Conservation (phyloP, 495 filamentous ascomycete species). For the Hamigera avellanea region DNA sequence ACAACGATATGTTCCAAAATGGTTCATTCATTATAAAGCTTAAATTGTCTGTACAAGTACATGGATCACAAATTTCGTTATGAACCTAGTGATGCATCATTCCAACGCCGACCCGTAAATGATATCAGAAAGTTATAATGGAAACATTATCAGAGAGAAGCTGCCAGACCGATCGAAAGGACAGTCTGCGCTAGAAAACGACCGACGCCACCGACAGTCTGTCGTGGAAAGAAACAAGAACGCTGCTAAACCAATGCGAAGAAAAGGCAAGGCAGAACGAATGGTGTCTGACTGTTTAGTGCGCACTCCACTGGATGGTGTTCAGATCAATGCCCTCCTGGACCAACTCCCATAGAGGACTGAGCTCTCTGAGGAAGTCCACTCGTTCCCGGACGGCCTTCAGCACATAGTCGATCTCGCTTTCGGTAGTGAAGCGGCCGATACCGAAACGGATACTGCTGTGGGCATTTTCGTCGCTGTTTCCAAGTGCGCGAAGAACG, state of each 20-base stretch:
- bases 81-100: conserved; percentile 3
- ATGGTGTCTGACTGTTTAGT: no score
- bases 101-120: conserved; percentile 24
- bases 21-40: no score
- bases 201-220: not conserved
- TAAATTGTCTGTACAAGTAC: conserved; percentile 6
- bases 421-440: conserved; percentile 89
- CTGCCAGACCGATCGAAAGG: conserved; percentile 5
- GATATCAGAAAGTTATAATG: conserved; percentile 2
- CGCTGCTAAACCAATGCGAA: not conserved
- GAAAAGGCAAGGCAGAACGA: conserved; percentile 6
- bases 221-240: not conserved
- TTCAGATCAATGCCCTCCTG: conserved; percentile 93
- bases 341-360: conserved; percentile 94
- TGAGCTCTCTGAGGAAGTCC: conserved; percentile 85
- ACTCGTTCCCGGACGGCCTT: conserved; percentile 89
- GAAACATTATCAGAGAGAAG: not conserved
- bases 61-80: not conserved
- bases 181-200: conserved; percentile 3
- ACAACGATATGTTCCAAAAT: no score
- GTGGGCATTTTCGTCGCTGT: conserved; percentile 93
- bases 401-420: conserved; percentile 93
- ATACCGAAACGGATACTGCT: conserved; percentile 97
- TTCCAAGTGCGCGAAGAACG: conserved; percentile 84
- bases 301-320: conserved; percentile 96